These are phyloP conservation scores for Darksidea phi DNA, from an alignment of 495 filamentous ascomycete genomes.

Conservation along the genomic window DNA sequence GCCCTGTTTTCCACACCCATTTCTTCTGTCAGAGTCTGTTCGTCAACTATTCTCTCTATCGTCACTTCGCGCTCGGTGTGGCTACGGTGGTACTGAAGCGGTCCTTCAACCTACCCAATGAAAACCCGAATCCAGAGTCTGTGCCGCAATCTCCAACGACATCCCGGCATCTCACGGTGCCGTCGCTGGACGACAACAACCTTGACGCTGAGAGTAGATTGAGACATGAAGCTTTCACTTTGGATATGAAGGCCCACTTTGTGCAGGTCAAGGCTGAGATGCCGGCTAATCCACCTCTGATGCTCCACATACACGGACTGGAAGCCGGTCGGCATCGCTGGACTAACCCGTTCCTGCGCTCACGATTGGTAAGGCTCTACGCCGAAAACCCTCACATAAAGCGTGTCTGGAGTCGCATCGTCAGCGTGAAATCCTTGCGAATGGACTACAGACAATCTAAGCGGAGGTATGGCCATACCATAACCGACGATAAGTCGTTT, in stretches of 20 bases:
- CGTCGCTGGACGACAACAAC: conserved; percentile 30
- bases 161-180: conserved; percentile 23
- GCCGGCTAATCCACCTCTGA: conserved; percentile 81
- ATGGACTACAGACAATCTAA: conserved; percentile 75
- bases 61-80: conserved; percentile 86
- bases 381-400: conserved; percentile 79
- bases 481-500: conserved; percentile 75
- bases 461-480: conserved; percentile 59
- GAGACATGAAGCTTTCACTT: conserved; percentile 64
- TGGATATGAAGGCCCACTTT: conserved; percentile 75
- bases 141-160: background rate
- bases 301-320: conserved; percentile 81
- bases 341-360: conserved; percentile 71
- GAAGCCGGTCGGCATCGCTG: conserved; percentile 83
- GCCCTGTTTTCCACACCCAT: conserved; percentile 82
- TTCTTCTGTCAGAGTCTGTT: conserved; percentile 74
- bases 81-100: conserved; percentile 72
- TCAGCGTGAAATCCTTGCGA: conserved; percentile 76
- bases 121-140: background rate
- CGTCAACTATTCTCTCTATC: conserved; percentile 87
- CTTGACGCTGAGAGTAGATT: conserved; percentile 25
- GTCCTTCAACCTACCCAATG: conserved; percentile 54
- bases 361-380: conserved; percentile 77
- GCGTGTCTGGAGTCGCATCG: conserved; percentile 76
- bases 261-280: conserved; percentile 86